Evolutionary conservation across 306 rosid genomes (phyloP).

Genomic region (Acmispon strigosus): DNA sequence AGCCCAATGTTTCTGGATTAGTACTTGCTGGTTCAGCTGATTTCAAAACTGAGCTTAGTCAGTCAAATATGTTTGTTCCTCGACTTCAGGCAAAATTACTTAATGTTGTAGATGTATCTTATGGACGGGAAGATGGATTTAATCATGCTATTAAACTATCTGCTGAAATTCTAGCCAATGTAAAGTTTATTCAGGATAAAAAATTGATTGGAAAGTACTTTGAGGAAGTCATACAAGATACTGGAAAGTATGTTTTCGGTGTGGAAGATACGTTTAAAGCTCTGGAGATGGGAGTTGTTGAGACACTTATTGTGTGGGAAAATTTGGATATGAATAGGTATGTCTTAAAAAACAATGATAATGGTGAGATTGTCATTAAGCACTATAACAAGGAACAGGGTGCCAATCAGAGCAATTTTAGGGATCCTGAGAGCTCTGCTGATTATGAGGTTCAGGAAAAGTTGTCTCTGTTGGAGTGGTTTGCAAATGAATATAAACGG

Average conservation of each 20-base stretch:
- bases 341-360: conserved; percentile 36
- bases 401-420: conserved; percentile 43
- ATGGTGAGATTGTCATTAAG: conserved; percentile 48
- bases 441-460: conserved; percentile 81
- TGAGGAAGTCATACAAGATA: conserved; percentile 80
- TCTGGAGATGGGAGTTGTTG: conserved; percentile 80
- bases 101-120: conserved; percentile 73
- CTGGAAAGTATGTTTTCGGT: conserved; percentile 85
- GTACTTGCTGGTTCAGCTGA: conserved; percentile 79
- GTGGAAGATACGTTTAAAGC: conserved; percentile 76
- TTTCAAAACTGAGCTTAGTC: conserved; percentile 77
- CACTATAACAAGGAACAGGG: conserved; percentile 78
- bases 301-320: conserved; percentile 84
- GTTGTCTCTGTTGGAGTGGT: conserved; percentile 65
- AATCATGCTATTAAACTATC: conserved; percentile 77
- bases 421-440: conserved; percentile 33
- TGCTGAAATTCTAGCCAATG: conserved; percentile 65
- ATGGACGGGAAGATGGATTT: conserved; percentile 77
- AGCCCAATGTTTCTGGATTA: conserved; percentile 74
- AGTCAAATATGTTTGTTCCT: conserved; percentile 84
- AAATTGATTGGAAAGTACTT: conserved; percentile 71
- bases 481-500: conserved; percentile 62
- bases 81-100: conserved; percentile 69
- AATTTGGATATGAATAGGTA: conserved; percentile 68
- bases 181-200: conserved; percentile 81